phyloP scores from a whole-genome alignment of 2,329 filamentous ascomycete genomes.

The Neonectria sp. region DNA sequence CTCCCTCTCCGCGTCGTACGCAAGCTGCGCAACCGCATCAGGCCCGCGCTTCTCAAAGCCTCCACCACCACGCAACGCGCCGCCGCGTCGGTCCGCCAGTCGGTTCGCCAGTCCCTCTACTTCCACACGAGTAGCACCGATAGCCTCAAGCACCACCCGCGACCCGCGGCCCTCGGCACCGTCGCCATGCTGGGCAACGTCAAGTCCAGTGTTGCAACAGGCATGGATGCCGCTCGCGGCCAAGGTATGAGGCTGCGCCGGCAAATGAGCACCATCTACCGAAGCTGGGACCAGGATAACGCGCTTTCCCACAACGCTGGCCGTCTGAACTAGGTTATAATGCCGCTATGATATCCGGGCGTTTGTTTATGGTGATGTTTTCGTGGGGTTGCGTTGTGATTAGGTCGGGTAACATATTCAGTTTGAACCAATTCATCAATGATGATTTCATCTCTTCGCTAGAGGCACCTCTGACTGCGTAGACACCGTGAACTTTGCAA shows the following conservation, averaged over 20 bases:
- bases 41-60: slow-evolving; percentile 36
- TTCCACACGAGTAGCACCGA: slow-evolving; percentile 37
- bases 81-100: slow-evolving; percentile 43
- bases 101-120: slow-evolving; percentile 43
- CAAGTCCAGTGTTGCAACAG: slow-evolving; percentile 27
- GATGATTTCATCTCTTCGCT: slow-evolving; percentile 19
- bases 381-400: background rate
- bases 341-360: background rate
- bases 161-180: slow-evolving; percentile 45
- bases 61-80: slow-evolving; percentile 39
- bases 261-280: slow-evolving; percentile 44
- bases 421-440: slow-evolving; percentile 24
- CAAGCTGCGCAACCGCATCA: slow-evolving; percentile 40
- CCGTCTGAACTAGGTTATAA: slow-evolving; percentile 15
- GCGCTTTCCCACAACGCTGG: slow-evolving; percentile 31
- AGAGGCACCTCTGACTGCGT: slow-evolving; percentile 23
- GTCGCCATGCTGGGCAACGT: slow-evolving; percentile 42
- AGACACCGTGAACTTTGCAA: slow-evolving; percentile 24
- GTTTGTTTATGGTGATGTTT: background rate
- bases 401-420: slow-evolving; percentile 16
- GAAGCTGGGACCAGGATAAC: slow-evolving; percentile 41
- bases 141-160: slow-evolving; percentile 40
- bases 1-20: slow-evolving; percentile 38
- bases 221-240: slow-evolving; percentile 27
- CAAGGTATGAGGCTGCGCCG: slow-evolving; percentile 37